Conservation (phyloP, 139 green algal genomes). For the Closterium sp. region DNA sequence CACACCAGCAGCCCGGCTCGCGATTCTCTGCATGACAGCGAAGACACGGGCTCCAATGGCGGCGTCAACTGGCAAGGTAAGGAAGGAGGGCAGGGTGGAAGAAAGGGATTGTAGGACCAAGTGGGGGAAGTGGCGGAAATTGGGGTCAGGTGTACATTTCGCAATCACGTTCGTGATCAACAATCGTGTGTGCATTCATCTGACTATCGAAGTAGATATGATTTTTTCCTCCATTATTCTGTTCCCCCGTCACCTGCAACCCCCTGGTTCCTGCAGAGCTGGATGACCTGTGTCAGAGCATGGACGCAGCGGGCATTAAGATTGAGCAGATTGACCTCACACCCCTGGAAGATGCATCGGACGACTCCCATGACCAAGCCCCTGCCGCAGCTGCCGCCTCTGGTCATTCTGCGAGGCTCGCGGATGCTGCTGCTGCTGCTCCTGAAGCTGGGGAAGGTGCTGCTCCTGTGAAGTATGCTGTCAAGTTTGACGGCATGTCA, state of each 20-base stretch:
- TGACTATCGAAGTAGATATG: too few relatives aligned
- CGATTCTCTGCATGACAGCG: not conserved
- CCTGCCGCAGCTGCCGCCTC: not conserved
- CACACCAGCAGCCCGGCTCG: not conserved
- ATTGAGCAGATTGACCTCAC: not conserved
- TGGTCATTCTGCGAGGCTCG: not conserved
- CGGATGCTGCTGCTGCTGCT: not conserved
- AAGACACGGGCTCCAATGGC: not conserved
- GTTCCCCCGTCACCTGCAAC: too few relatives aligned
- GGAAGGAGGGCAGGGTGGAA: not conserved
- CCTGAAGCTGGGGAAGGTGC: not conserved
- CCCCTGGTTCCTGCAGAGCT: not conserved
- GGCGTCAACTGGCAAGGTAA: not conserved
- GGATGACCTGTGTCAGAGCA: not conserved
- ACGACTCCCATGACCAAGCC: not conserved
- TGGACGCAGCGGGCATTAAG: not conserved
- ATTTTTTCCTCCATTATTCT: too few relatives aligned
- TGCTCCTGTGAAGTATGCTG: not conserved
- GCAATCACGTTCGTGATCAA: too few relatives aligned
- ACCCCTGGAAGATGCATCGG: not conserved
- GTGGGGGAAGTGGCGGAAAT: too few relatives aligned
- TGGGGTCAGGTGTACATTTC: too few relatives aligned
- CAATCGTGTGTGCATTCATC: too few relatives aligned
- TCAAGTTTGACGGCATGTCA: not conserved
- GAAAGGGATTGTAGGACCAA: too few relatives aligned